Percentiles rank a stretch among this genome's conserved stretches.
Evolutionary conservation across 2,329 filamentous ascomycete species (phyloP).

Genomic region (Penicillium janthinellum): DNA sequence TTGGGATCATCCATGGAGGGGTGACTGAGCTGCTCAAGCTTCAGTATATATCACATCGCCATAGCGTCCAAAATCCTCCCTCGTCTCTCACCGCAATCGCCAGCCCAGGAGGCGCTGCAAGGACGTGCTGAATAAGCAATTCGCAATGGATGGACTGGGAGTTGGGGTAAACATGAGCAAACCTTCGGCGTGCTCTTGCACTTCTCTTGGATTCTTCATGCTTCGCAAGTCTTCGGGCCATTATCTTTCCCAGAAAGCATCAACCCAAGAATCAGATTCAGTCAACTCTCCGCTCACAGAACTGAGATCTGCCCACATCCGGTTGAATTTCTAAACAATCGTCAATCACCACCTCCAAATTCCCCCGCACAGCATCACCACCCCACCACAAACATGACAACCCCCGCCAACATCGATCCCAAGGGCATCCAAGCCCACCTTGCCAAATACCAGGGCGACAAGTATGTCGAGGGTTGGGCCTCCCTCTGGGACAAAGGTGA

Average conservation of each 20-base stretch:
- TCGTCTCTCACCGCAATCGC: conserved; percentile 1
- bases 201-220: not conserved
- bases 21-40: not conserved
- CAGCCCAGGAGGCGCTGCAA: conserved; percentile 11
- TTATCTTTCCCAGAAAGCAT: not conserved
- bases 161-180: not conserved
- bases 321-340: not conserved
- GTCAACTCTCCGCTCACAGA: not conserved
- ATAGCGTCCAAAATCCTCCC: not conserved
- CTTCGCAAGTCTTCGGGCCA: not conserved
- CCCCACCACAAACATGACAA: conserved; percentile 15
- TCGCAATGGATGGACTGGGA: no score
- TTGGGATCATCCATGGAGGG: not conserved
- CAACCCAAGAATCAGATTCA: not conserved
- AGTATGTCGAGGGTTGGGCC: conserved; percentile 55
- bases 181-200: not conserved
- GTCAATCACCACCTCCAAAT: not conserved
- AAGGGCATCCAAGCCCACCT: conserved; percentile 45
- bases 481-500: conserved; percentile 57
- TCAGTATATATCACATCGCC: not conserved
- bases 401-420: conserved; percentile 20
- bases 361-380: conserved; percentile 8
- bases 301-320: not conserved
- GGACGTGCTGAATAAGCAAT: conserved; percentile 27
- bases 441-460: conserved; percentile 40